Base-by-base conservation (phyloP, 768 basidiomycete species). In the Mrakia gelida region DNA sequence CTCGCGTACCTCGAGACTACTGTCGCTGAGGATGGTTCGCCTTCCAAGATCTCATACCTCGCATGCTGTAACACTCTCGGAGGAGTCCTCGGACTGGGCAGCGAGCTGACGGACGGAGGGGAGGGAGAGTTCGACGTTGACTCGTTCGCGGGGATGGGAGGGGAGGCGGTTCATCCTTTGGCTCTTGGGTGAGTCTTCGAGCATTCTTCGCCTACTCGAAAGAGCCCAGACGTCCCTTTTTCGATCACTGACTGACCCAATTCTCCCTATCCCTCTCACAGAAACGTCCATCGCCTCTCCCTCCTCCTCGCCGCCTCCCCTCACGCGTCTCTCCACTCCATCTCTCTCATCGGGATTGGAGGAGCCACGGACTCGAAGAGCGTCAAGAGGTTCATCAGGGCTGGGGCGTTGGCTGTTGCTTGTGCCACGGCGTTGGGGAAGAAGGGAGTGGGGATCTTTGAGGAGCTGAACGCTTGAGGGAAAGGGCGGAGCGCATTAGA, bases 281-380 rank as follows among this genome's bases (percentile, higher is more conserved):
- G 84, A 26, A 85, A 85, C 75, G 81, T 85, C 5, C 75, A 80
- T 81, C 86, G 88, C 26, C 90, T 94, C 82, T 82, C 87, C 21
- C 70, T 71, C 15, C 84, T 84, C 59, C 82, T 92, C 63, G 85
- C 93, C 71, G 83, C 85, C 52, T 86, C 86, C 38, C 75, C 80
- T 71, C 86, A 86, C 78, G 80, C 83, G 4, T 86, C 86, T 0
- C 81, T 92, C 56, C 83, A 83, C 41, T 81, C 85, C 3, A 88
- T 93, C 75, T 85, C 85, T 71, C 86, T 94, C 75, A 88, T 95
- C 67, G 94, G 93, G 2, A 90, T 91, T n/a, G 93, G 94, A 1
- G 93, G 93, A 8, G 92, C 93, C 26, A 90, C 88, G 2, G 88
- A 88, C 30, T 84, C 86, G 8, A 90, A 85, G 30, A 90, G 89